phyloP scores from a whole-genome alignment of 208 protist species.

The Leishmania gerbilli region DNA sequence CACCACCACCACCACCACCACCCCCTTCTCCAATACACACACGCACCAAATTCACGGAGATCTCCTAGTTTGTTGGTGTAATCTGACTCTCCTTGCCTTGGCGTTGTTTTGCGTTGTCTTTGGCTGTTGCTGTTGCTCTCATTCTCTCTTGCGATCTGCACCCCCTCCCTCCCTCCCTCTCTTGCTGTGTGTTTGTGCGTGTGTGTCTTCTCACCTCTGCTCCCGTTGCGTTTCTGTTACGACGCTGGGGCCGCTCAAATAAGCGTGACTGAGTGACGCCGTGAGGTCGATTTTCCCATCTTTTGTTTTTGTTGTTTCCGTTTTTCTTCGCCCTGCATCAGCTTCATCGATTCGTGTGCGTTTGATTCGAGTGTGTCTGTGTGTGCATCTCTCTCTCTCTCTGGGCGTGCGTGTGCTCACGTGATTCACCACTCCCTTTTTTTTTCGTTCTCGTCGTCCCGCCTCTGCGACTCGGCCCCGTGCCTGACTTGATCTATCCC shows the following conservation, averaged over 20 bases:
- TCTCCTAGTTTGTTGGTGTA: neutral
- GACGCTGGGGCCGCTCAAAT: neutral
- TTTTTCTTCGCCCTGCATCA: neutral
- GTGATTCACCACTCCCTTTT: neutral
- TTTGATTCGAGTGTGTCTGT: neutral
- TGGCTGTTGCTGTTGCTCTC: conserved; percentile 6
- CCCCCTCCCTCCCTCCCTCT: too few species aligned
- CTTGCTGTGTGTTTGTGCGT: too few species aligned
- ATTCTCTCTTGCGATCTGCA: neutral
- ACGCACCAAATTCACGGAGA: neutral
- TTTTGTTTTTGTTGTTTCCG: neutral
- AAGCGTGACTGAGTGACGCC: neutral
- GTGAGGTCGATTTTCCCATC: neutral
- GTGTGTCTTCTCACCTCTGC: neutral
- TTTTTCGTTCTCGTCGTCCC: neutral
- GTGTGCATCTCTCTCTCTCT: neutral
- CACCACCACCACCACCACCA: neutral
- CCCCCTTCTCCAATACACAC: neutral
- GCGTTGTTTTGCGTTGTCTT: conserved; percentile 4
- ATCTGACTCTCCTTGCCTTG: neutral
- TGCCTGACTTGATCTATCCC: neutral
- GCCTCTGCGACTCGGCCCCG: neutral
- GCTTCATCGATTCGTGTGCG: neutral
- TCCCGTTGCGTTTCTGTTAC: neutral
- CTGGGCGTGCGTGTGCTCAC: neutral